Evolutionary conservation across 2,329 filamentous ascomycete genomes (phyloP), one percentile per base, ranked within the genome.

Genomic region (Aspergillus floridensis): DNA sequence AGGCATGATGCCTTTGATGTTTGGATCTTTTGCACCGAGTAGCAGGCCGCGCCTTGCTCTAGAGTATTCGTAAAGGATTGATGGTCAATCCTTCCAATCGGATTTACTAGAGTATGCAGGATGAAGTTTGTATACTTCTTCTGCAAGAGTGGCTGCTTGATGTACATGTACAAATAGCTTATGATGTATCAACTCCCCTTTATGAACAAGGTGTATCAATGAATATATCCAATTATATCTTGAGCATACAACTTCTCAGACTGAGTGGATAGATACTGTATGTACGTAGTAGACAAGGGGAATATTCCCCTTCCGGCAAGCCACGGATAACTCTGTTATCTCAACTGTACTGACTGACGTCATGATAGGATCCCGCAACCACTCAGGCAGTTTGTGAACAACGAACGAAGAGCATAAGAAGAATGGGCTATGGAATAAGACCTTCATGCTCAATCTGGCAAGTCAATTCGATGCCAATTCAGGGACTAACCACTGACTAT

Each of bases 341-440:
- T 10, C 26, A 8, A 29, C 26, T 29, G 26, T 10, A 29, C 7
- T 2, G 26, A 29, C 49, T 60, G 59, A 60, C 59, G 59, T 60
- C 59, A 60, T 54, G 44, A 47, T 29, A 19, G 12, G 12, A 10
- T 22, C 12, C 12, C 12, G 32, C 11, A n/a, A 16, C 8, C 12
- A 49, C 19, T n/a, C 31, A 53, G 29, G 4, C 10, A 53, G 7
- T 29, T 8, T 6, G 8, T 29, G 26, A 24, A 24, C n/a, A 22
- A n/a, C 26, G 22, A 31, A 53, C 26, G 35, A 31, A 53, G 31
- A 29, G 26, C 7, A 8, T 7, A 44, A 19, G 26, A 44, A 14
- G 10, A 12, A 53, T 12, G 11, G 32, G 32, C 32, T 12, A 35
- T 35, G 14, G 3, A 12, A 3, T 21, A 21, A 21, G 24, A 26